Percentiles rank a stretch among this genome's conserved stretches.
Conservation (phyloP, 257 asterid genomes). For the Linaria vulgaris region DNA sequence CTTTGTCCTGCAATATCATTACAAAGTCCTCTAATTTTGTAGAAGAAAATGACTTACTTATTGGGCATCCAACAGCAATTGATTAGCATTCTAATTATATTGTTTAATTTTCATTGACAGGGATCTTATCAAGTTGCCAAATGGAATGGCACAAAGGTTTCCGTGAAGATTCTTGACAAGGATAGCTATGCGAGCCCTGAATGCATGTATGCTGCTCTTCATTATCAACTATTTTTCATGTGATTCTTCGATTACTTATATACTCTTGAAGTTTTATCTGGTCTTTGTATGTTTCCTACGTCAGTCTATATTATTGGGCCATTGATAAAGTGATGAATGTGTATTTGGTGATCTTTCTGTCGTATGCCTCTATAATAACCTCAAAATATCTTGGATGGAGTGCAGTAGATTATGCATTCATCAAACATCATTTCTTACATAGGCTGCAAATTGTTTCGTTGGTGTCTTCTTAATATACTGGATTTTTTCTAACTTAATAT, state of each 20-base stretch:
- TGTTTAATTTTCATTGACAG: constrained; percentile 38
- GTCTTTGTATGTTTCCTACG: constrained; percentile 12
- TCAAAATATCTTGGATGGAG: constrained; percentile 15
- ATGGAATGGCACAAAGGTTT: constrained; percentile 98
- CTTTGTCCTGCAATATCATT: background rate
- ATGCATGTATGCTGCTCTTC: constrained; percentile 51
- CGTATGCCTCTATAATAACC: background rate
- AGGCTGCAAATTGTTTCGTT: constrained; percentile 9
- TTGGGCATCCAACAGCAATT: constrained; percentile 15
- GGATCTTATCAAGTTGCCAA: constrained; percentile 98
- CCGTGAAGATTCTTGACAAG: constrained; percentile 94
- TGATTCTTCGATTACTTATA: constrained; percentile 12
- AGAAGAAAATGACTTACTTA: constrained; percentile 11
- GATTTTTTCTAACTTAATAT: constrained; percentile 3
- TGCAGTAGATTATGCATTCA: background rate
- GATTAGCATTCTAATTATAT: constrained; percentile 4
- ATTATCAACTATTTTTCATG: constrained; percentile 17
- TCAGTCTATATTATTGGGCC: constrained; percentile 2
- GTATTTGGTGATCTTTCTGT: constrained; percentile 9
- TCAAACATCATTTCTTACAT: background rate
- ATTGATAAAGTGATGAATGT: constrained; percentile 15
- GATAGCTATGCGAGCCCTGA: constrained; percentile 77
- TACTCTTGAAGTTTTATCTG: background rate
- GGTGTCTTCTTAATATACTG: background rate
- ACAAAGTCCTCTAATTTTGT: constrained; percentile 12